phyloP scores from a whole-genome alignment of 2,329 filamentous ascomycete species.

The Penicillium crustosum region DNA sequence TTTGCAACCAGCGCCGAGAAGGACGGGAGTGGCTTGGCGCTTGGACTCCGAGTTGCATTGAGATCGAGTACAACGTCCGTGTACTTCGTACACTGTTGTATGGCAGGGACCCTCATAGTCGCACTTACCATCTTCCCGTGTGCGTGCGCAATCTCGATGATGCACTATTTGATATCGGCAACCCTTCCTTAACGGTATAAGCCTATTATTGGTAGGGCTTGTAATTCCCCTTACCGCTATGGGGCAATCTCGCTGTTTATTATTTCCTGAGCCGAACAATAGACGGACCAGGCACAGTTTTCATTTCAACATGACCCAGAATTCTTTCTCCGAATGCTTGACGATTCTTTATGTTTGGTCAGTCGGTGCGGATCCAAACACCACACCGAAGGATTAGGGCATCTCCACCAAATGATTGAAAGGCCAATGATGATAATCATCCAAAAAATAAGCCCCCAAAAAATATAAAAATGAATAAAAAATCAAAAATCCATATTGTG shows the following conservation, averaged over 20 bases:
- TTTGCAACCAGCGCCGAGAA: conserved; percentile 3
- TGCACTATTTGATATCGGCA: not conserved
- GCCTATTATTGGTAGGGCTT: not conserved
- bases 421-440: not conserved
- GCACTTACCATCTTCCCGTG: not conserved
- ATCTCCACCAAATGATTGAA: not conserved
- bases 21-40: conserved; percentile 5
- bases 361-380: not conserved
- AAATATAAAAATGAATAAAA: not conserved
- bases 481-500: conserved; percentile 9
- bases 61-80: not conserved
- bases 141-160: conserved; percentile 3
- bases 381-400: not conserved
- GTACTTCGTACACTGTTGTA: not conserved
- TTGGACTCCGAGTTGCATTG: conserved; percentile 4
- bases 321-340: not conserved
- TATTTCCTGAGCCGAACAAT: not conserved
- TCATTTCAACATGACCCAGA: not conserved
- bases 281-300: not conserved
- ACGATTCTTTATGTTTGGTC: conserved; percentile 3
- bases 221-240: not conserved
- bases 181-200: not conserved
- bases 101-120: not conserved
- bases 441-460: not conserved
- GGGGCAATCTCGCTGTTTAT: not conserved